Evolutionary conservation across 306 rosid genomes (phyloP), one percentile per base, ranked within the genome.

Genomic region (Ceratonia siliqua): DNA sequence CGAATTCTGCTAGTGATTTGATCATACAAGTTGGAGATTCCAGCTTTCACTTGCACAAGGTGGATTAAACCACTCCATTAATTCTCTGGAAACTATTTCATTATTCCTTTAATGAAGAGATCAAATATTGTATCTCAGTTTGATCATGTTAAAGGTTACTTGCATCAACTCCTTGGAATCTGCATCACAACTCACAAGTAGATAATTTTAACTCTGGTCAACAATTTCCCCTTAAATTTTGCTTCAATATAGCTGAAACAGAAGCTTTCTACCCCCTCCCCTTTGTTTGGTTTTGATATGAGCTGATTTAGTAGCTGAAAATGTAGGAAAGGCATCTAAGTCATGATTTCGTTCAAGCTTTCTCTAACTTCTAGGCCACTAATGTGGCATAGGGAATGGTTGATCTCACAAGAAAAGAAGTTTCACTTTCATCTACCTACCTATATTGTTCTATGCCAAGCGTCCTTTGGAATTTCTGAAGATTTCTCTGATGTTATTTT

Each of bases 21-120:
- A 56, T 86, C 77, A 72, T 93, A 63, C 78, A 87, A 79, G 74
- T 93, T 69, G 97, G 91, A 75, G 86, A 88, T 63, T 88, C 83
- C 57, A 82, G 30, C 84, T 91, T 93, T 79, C 81, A 86, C 87
- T 85, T 93, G 88, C 97, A 90, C 81, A 93, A 90, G 98, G 98
- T 93, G 46, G 36, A 70, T 35, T 27, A 49, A 76, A 14, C 15
- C 28, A 70, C 80, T 50, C 12, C 48, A 17, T 9, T 36, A 50
- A 52, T 24, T 45, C 18, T 14, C 9, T 21, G 43, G 38, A 68
- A 49, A 36, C 25, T 21, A 18, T 8, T 32, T 41, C 27, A 46
- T 32, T 10, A n/a, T 5, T 61, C 12, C 24, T 55, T 13, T 46
- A 61, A 13, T 22, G 12, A 18, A 9, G 36, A 5, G 25, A 21